phyloP scores from a whole-genome alignment of 2,329 filamentous ascomycete species.

The Metarhizium rileyi region DNA sequence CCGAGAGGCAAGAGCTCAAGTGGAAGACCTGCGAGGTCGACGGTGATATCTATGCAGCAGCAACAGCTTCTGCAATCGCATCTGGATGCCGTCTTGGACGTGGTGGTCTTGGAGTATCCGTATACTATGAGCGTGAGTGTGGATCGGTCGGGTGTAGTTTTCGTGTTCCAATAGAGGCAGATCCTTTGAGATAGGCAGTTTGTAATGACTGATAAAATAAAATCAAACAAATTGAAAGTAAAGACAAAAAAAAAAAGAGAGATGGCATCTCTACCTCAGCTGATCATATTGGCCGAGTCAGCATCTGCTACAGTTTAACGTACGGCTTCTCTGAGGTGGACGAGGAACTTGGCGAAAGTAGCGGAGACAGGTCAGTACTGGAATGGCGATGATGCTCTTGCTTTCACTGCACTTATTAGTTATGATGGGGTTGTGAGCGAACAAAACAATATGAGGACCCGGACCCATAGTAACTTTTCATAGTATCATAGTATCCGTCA shows the following conservation, averaged over 20 bases:
- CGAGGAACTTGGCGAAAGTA: no score
- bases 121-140: slow-evolving; percentile 90
- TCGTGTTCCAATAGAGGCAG: slow-evolving; percentile 54
- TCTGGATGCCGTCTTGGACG: slow-evolving; percentile 77
- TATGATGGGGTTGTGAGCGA: no score
- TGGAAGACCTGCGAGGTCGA: slow-evolving; percentile 55
- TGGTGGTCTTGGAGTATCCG: slow-evolving; percentile 78
- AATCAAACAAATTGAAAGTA: background rate
- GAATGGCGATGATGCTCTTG: no score
- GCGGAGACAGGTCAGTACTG: no score
- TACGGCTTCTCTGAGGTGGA: no score
- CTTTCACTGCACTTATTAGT: no score
- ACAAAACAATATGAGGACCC: no score
- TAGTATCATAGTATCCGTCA: no score
- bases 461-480: no score
- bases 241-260: background rate
- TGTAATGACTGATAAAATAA: background rate
- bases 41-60: slow-evolving; percentile 80
- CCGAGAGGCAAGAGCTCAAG: slow-evolving; percentile 19
- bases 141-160: slow-evolving; percentile 81
- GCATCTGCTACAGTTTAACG: no score
- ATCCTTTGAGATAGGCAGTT: background rate
- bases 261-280: no score
- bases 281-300: no score
- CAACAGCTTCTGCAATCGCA: slow-evolving; percentile 79